Evolutionary conservation across 164 flowering plant genomes (phyloP).

Genomic region (Vitis rupestris): DNA sequence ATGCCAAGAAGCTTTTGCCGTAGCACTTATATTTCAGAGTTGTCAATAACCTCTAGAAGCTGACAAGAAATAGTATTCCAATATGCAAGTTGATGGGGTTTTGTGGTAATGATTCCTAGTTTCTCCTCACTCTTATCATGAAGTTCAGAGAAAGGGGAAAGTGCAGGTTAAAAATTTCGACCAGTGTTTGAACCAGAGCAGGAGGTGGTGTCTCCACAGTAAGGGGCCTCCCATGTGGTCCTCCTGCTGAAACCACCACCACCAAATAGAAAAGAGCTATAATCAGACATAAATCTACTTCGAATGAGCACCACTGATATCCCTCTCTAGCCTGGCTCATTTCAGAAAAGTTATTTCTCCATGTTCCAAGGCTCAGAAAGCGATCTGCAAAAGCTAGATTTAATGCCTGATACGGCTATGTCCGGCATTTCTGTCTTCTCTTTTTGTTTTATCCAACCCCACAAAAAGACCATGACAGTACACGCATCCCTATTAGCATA

Average conservation of each 20-base stretch:
- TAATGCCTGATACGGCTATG: conserved; percentile 20
- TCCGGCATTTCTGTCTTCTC: conserved; percentile 24
- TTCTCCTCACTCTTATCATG: too few species aligned
- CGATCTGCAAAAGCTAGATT: conserved; percentile 13
- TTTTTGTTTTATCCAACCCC: conserved; percentile 13
- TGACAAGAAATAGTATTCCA: too few species aligned
- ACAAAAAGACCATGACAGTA: background rate
- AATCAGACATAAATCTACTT: conserved; percentile 12
- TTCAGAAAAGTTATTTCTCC: conserved; percentile 13
- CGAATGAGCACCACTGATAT: conserved; percentile 26
- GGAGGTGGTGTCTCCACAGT: conserved; percentile 3
- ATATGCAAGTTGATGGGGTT: too few species aligned
- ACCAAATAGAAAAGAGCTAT: conserved; percentile 4
- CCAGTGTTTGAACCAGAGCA: too few species aligned
- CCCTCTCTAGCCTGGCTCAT: conserved; percentile 18
- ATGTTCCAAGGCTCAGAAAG: conserved; percentile 42
- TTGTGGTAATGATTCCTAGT: too few species aligned
- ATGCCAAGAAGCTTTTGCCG: too few species aligned
- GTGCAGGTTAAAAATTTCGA: too few species aligned
- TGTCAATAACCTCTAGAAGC: too few species aligned
- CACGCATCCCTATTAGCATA: too few species aligned
- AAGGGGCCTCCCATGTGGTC: conserved; percentile 29
- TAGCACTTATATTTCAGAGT: too few species aligned
- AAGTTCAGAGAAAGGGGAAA: too few species aligned
- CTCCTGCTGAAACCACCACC: conserved; percentile 17